These are phyloP conservation scores for Fusarium beomiforme DNA, from an alignment of 2,329 filamentous ascomycete genomes.

Conservation along the genomic window DNA sequence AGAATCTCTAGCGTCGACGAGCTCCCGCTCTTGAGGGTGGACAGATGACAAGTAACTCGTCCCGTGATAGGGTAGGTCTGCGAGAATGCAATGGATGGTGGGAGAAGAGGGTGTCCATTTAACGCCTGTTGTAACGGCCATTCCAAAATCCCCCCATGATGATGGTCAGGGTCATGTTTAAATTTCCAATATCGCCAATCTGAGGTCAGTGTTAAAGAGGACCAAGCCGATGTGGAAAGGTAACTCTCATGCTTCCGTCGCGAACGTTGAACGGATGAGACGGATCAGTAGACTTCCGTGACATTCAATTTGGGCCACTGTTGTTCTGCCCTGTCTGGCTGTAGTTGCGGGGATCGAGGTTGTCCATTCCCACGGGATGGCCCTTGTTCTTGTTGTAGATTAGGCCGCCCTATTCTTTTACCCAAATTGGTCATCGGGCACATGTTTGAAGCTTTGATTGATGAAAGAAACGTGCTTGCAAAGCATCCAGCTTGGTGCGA, in stretches of 20 bases:
- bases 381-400: slow-evolving; percentile 6
- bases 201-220: neutral
- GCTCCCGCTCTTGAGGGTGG: slow-evolving; percentile 10
- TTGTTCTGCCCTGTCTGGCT: neutral
- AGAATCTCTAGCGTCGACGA: neutral
- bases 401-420: slow-evolving; percentile 25
- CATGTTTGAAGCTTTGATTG: neutral
- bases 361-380: slow-evolving; percentile 32
- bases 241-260: neutral
- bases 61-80: slow-evolving; percentile 11
- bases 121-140: slow-evolving; percentile 15
- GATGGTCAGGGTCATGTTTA: slow-evolving; percentile 24
- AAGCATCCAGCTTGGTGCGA: neutral
- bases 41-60: slow-evolving; percentile 14
- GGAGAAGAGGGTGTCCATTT: slow-evolving; percentile 10
- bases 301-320: neutral
- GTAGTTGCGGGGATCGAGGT: slow-evolving; percentile 20
- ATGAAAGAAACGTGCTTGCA: neutral
- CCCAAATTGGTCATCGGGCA: slow-evolving; percentile 18
- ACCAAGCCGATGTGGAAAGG: neutral
- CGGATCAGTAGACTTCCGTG: slow-evolving; percentile 7
- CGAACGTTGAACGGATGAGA: slow-evolving; percentile 4
- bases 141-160: slow-evolving; percentile 26
- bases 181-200: slow-evolving; percentile 3
- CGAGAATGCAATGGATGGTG: neutral